These are phyloP conservation scores for Sporothrix euskadiensis DNA, from an alignment of 2,329 filamentous ascomycete species.

Conservation along the genomic window DNA sequence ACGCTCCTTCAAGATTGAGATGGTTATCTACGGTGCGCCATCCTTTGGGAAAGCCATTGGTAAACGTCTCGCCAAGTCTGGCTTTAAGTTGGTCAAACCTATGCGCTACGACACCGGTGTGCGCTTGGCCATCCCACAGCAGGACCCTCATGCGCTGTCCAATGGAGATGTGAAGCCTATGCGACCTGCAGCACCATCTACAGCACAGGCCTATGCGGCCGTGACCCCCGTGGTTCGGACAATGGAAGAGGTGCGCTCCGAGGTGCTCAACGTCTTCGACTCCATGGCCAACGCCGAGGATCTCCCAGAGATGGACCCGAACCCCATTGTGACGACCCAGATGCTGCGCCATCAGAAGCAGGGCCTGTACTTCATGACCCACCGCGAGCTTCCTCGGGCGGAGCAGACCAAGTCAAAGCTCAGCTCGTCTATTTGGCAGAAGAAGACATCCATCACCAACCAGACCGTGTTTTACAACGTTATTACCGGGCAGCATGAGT, in stretches of 20 bases:
- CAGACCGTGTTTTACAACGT: constrained; percentile 71
- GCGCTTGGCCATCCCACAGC: constrained; percentile 69
- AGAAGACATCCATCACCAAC: constrained; percentile 54
- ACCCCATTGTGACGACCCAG: constrained; percentile 61
- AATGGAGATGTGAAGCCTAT: constrained; percentile 31
- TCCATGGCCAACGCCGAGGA: constrained; percentile 74
- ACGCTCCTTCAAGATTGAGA: constrained; percentile 61
- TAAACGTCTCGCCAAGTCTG: constrained; percentile 63
- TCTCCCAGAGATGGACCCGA: constrained; percentile 70
- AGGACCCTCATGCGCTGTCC: constrained; percentile 40
- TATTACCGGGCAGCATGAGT: constrained; percentile 71
- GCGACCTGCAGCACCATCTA: neutral
- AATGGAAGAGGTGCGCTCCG: constrained; percentile 80
- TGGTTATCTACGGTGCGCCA: constrained; percentile 78
- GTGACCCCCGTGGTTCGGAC: constrained; percentile 50
- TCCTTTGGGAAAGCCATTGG: constrained; percentile 67
- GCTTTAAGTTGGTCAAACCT: constrained; percentile 67
- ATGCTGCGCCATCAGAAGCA: constrained; percentile 87
- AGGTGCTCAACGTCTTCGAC: constrained; percentile 86
- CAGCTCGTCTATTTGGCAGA: constrained; percentile 77
- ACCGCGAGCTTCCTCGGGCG: constrained; percentile 68
- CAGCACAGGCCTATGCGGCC: neutral
- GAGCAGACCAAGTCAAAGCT: constrained; percentile 58
- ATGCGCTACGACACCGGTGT: constrained; percentile 66
- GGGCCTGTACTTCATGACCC: constrained; percentile 81